phyloP scores from a whole-genome alignment of 2,329 filamentous ascomycete species.

The Dothistroma pini region DNA sequence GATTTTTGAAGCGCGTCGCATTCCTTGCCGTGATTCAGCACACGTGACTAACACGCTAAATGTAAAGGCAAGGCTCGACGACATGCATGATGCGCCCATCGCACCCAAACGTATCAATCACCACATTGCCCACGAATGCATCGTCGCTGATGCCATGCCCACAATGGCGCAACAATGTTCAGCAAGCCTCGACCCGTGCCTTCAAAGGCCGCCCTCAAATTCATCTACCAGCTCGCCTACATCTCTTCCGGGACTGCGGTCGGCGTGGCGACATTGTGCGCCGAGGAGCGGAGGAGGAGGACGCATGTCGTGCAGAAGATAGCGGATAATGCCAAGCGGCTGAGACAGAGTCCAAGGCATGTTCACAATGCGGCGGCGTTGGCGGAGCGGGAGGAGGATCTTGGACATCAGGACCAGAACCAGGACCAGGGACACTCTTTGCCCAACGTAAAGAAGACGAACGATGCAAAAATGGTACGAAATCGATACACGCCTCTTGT shows the following conservation, averaged over 20 bases:
- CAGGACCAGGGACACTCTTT: no score
- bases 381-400: slow-evolving; percentile 1
- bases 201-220: slow-evolving; percentile 34
- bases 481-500: background rate
- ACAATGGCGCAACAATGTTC: slow-evolving; percentile 33
- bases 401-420: background rate
- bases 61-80: background rate
- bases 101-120: background rate
- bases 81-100: background rate
- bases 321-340: slow-evolving; percentile 35
- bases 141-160: slow-evolving; percentile 15
- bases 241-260: slow-evolving; percentile 38
- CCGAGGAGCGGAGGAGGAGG: slow-evolving; percentile 36
- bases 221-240: slow-evolving; percentile 39
- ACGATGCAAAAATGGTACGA: background rate
- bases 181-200: slow-evolving; percentile 33
- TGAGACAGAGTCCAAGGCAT: slow-evolving; percentile 32
- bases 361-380: slow-evolving; percentile 22
- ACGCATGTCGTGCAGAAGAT: slow-evolving; percentile 34
- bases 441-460: background rate
- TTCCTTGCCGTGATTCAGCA: no score
- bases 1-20: no score
- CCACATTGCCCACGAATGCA: slow-evolving; percentile 10
- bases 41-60: background rate
- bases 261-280: slow-evolving; percentile 34